Evolutionary conservation across 495 filamentous ascomycete species (phyloP).

Genomic region (Neurospora sublineolata): DNA sequence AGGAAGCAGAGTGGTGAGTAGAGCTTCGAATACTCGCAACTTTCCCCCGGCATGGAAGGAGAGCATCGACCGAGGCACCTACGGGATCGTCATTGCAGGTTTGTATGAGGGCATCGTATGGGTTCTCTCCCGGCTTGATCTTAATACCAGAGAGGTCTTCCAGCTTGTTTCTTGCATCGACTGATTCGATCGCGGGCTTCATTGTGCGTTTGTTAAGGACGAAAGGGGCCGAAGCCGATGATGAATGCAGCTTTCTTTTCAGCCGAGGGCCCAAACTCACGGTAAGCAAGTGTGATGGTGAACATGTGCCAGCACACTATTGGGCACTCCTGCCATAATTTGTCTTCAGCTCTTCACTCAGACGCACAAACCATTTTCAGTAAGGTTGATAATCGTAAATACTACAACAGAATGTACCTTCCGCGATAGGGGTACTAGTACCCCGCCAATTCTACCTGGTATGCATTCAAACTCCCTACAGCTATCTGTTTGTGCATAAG

Average conservation of each 20-base stretch:
- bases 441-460: background rate
- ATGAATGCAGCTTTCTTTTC: background rate
- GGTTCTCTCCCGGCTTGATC: constrained; percentile 45
- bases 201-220: constrained; percentile 12
- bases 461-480: background rate
- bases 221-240: background rate
- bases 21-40: background rate
- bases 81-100: constrained; percentile 49
- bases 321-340: background rate
- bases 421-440: background rate
- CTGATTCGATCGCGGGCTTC: constrained; percentile 24
- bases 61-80: constrained; percentile 14
- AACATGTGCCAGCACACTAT: background rate
- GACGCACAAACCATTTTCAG: background rate
- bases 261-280: background rate
- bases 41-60: background rate
- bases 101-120: constrained; percentile 64
- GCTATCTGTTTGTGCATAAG: background rate
- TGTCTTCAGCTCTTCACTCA: background rate
- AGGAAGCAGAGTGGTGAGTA: background rate
- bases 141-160: constrained; percentile 45
- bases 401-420: background rate
- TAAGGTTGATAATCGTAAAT: background rate
- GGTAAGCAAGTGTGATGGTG: background rate
- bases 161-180: constrained; percentile 40